Percentiles rank a stretch among this genome's conserved stretches.
These are phyloP conservation scores for Neonectria hederae DNA, from an alignment of 2,329 filamentous ascomycete genomes.

Conservation along the genomic window DNA sequence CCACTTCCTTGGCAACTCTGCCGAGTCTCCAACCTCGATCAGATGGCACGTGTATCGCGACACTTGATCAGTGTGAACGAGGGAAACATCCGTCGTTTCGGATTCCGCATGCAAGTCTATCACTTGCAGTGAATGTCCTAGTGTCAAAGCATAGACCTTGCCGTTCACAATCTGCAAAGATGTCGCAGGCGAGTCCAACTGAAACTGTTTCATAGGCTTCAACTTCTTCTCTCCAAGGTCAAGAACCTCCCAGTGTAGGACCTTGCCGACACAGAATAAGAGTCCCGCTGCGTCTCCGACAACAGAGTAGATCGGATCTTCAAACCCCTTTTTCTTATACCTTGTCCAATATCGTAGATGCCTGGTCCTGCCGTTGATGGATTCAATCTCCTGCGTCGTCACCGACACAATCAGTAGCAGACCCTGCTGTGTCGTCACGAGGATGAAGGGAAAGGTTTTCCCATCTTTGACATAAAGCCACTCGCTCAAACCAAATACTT, in stretches of 20 bases:
- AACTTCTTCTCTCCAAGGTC: conserved; percentile 62
- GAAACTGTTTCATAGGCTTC: conserved; percentile 55
- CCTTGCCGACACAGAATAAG: conserved; percentile 63
- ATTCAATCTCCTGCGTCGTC: conserved; percentile 38
- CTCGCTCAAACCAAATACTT: conserved; percentile 68
- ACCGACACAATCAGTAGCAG: conserved; percentile 66
- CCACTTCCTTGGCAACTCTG: conserved; percentile 42
- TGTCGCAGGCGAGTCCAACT: conserved; percentile 63
- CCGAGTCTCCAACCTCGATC: conserved; percentile 54
- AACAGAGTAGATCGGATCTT: conserved; percentile 64
- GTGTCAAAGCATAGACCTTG: conserved; percentile 62
- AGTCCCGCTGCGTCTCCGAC: conserved; percentile 64
- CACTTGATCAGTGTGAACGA: conserved; percentile 58
- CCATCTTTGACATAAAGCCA: conserved; percentile 69
- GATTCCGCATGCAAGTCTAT: conserved; percentile 57
- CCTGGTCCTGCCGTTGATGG: conserved; percentile 26
- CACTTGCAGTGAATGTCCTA: conserved; percentile 64
- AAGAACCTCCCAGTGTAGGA: conserved; percentile 66
- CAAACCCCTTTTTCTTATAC: conserved; percentile 57
- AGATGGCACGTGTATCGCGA: conserved; percentile 56
- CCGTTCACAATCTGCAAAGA: conserved; percentile 58
- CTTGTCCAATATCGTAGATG: conserved; percentile 63
- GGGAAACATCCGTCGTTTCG: conserved; percentile 47
- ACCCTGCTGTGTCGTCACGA: conserved; percentile 66
- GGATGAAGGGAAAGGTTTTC: conserved; percentile 69